Evolutionary conservation across 306 rosid genomes (phyloP), one percentile per base, ranked within the genome.

Genomic region (Elaeagnus macrophylla): DNA sequence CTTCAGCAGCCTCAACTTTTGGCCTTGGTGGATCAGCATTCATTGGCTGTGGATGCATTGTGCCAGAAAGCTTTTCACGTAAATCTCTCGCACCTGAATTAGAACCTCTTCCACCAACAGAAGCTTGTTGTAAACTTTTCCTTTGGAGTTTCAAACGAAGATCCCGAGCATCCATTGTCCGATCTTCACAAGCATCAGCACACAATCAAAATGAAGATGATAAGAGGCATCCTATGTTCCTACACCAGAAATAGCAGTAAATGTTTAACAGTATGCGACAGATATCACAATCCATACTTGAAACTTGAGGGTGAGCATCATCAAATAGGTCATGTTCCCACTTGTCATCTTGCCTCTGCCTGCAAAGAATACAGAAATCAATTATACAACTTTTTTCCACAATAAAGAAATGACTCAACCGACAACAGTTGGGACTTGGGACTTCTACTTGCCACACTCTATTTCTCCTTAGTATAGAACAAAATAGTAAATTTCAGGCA

Each of bases 301-400:
- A 75, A 70, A 64, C 67, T 55, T 37, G 88, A 19, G 78, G 69
- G 54, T 69, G 80, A 49, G 65, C 82, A 48, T 65, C 63, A 17
- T 79, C 79, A 67, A 76, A 93, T 39, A 93, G 96, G 84, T 93
- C 99, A 74, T 93, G 99, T 77, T 93, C 96, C 99, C 99, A 93
- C 68, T 82, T 87, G 78, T 81, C 96, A 82, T 87, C 96, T 72
- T 87, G 87, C 70, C 99, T 84, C 60, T 70, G 78, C 84, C 99
- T 93, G 86, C 56, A 73, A 78, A 64, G 53, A 13, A 62, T 12
- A 52, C n/a, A 55, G 45, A 57, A 25, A 3, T 50, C 41, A 49
- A 56, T 66, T 38, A 53, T 9, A 12, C 52, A 9, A 9, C 11
- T 56, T 49, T 46, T 12, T 25, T 3, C 32, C 32, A 25, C 32